A percentile compares a stretch with the other conserved stretches of the same genome.
Evolutionary conservation across 345 rosid genomes (phyloP).

Genomic region (Populus tremula): DNA sequence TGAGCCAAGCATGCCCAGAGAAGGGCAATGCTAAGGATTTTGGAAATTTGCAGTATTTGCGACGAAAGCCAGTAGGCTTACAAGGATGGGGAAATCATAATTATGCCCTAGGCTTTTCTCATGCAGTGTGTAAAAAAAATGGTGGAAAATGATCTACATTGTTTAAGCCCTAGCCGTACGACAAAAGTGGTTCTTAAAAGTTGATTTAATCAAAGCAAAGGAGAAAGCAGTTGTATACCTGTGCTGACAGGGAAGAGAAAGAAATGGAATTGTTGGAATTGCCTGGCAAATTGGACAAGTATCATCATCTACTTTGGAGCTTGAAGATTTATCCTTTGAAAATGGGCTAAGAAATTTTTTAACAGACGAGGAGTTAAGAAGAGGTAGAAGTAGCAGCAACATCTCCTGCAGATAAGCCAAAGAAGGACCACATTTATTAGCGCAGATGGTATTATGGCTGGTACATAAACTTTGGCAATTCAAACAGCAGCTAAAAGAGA

Average conservation of each 20-base stretch:
- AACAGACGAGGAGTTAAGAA: constrained; percentile 83
- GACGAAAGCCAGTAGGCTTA: neutral
- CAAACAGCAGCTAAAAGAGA: neutral
- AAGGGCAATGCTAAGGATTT: neutral
- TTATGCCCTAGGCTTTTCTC: neutral
- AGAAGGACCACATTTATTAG: neutral
- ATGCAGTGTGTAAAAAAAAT: neutral
- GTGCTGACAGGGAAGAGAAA: constrained; percentile 91
- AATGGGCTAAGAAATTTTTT: constrained; percentile 75
- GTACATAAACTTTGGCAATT: neutral
- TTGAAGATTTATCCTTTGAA: constrained; percentile 74
- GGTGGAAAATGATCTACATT: neutral
- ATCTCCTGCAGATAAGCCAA: constrained; percentile 62
- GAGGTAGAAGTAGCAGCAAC: constrained; percentile 92
- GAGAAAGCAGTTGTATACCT: constrained; percentile 43
- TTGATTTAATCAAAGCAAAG: neutral
- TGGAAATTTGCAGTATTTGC: neutral
- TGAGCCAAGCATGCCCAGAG: neutral
- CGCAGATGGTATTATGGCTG: neutral
- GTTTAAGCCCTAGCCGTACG: neutral
- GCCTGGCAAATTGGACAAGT: constrained; percentile 80
- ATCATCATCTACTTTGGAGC: constrained; percentile 50
- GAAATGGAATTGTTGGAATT: constrained; percentile 78
- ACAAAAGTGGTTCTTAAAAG: neutral
- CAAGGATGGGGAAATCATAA: neutral